Evolutionary conservation across 768 basidiomycete genomes (phyloP).

Genomic region (Leccinum incarnatum): DNA sequence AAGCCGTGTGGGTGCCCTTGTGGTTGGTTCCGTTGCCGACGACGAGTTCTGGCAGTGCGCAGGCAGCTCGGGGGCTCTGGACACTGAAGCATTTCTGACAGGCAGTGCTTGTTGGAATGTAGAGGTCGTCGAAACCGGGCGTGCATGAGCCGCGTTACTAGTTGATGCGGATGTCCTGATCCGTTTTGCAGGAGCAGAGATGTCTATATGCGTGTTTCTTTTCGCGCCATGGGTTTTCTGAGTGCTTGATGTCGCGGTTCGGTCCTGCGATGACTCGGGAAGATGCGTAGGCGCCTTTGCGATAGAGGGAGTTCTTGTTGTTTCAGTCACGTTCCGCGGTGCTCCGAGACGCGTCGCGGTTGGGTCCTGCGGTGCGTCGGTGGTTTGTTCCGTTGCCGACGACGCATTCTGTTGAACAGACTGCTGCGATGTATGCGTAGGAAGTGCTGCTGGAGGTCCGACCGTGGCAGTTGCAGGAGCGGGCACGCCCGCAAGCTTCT

Average conservation of each 20-base stretch:
- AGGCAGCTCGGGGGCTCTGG: conserved; percentile 7
- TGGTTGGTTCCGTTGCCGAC: not conserved
- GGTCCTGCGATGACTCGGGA: not conserved
- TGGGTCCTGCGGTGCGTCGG: not conserved
- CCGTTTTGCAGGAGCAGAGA: conserved; percentile 14
- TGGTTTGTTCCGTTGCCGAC: not conserved
- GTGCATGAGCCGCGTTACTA: not conserved
- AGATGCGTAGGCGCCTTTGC: not conserved
- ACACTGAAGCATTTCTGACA: not conserved
- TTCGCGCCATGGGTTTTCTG: conserved; percentile 9
- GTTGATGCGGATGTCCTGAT: not conserved
- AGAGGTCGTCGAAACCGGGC: not conserved
- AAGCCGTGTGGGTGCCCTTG: not conserved
- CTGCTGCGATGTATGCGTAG: not conserved
- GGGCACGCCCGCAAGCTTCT: conserved; percentile 35
- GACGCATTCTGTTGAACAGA: not conserved
- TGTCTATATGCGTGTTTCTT: conserved; percentile 21
- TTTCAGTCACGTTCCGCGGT: not conserved
- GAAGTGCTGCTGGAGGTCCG: too few relatives aligned
- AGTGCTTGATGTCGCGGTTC: not conserved
- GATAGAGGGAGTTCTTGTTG: not conserved
- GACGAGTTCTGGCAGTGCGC: not conserved
- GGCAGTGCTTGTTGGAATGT: not conserved
- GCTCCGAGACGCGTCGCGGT: not conserved
- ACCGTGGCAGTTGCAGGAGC: not conserved